Evolutionary conservation across 331 rosid species (phyloP).

Genomic region (Acacia concinna): DNA sequence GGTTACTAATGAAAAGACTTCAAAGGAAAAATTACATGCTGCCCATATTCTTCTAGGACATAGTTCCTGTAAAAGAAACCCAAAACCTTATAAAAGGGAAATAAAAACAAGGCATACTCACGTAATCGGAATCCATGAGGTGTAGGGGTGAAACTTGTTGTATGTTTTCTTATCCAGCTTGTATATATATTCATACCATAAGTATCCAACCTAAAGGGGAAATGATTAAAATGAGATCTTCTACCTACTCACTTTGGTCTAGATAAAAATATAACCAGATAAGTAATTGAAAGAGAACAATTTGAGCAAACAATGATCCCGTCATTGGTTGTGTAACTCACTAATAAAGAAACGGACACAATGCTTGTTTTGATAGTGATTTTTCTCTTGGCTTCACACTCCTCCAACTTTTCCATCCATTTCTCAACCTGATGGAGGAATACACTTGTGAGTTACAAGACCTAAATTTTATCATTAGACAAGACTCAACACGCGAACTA

Average conservation of each 20-base stretch:
- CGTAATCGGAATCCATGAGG: constrained; percentile 99
- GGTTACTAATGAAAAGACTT: constrained; percentile 12
- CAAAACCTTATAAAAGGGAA: constrained; percentile 9
- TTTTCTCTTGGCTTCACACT: constrained; percentile 73
- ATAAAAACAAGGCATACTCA: constrained; percentile 42
- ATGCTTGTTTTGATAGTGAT: constrained; percentile 75
- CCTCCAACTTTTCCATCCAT: constrained; percentile 98
- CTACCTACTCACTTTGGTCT: neutral
- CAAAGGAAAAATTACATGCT: neutral
- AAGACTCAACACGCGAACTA: constrained; percentile 27
- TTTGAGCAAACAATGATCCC: constrained; percentile 16
- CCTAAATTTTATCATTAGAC: constrained; percentile 21
- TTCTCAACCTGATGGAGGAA: constrained; percentile 68
- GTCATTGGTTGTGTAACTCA: constrained; percentile 49
- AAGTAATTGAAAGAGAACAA: constrained; percentile 3
- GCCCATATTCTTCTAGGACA: neutral
- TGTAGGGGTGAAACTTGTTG: constrained; percentile 91
- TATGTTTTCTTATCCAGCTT: constrained; percentile 92
- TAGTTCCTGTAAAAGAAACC: constrained; percentile 7
- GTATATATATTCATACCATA: constrained; percentile 91
- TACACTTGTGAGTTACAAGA: constrained; percentile 22
- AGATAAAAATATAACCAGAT: constrained; percentile 21
- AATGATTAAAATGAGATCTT: constrained; percentile 24
- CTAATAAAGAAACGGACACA: constrained; percentile 61
- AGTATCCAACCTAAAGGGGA: constrained; percentile 78